These are phyloP conservation scores for Pouteria campechiana DNA, from an alignment of 179 eudicot species.

Conservation along the genomic window DNA sequence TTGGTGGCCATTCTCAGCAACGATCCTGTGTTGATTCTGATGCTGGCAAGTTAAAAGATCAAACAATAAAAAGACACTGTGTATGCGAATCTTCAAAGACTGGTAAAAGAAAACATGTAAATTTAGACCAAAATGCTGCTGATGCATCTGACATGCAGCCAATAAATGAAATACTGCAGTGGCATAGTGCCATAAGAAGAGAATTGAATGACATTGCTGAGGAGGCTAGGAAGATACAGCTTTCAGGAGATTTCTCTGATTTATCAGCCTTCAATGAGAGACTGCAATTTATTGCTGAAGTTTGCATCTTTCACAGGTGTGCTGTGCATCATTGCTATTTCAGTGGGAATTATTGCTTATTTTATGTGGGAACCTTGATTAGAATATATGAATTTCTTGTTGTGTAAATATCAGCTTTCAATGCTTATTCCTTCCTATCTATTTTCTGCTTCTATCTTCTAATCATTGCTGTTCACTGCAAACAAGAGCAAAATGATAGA, in stretches of 20 bases:
- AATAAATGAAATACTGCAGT: conserved; percentile 73
- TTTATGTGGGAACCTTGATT: too few relatives aligned
- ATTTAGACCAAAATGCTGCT: conserved; percentile 16
- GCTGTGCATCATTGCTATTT: neutral
- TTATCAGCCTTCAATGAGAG: conserved; percentile 63
- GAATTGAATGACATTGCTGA: conserved; percentile 81
- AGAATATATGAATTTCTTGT: too few relatives aligned
- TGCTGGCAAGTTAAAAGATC: conserved; percentile 20
- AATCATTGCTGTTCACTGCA: too few relatives aligned
- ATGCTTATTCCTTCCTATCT: too few relatives aligned
- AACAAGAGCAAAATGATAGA: too few relatives aligned
- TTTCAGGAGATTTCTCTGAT: conserved; percentile 63
- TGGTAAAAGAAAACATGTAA: conserved; percentile 36
- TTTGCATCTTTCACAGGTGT: conserved; percentile 94
- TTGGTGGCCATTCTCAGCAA: conserved; percentile 31
- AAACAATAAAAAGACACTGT: conserved; percentile 23
- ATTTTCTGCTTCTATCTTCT: too few relatives aligned
- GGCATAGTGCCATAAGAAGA: conserved; percentile 78
- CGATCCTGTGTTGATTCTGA: conserved; percentile 20
- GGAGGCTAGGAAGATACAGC: conserved; percentile 67
- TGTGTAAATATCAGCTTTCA: too few relatives aligned
- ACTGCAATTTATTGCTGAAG: conserved; percentile 93
- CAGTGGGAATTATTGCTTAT: neutral
- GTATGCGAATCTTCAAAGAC: conserved; percentile 41
- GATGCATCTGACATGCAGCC: conserved; percentile 32